Evolutionary conservation across 495 filamentous ascomycete genomes (phyloP).

Genomic region (Annulohypoxylon bovei): DNA sequence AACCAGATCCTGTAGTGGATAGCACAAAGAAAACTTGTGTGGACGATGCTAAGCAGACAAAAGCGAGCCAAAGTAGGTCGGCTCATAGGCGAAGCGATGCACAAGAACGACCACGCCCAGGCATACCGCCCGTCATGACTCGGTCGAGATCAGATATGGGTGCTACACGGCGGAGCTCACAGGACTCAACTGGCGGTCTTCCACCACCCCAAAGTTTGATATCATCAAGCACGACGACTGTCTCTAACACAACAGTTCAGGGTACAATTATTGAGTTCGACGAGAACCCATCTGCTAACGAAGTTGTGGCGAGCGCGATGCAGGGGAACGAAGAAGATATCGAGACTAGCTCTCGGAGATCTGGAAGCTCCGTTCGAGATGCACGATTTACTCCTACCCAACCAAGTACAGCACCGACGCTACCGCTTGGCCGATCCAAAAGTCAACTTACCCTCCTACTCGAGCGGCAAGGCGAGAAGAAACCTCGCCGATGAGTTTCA

Average conservation of each 20-base stretch:
- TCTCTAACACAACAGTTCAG: conserved; percentile 48
- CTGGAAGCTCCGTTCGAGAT: conserved; percentile 44
- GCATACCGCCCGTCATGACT: conserved; percentile 40
- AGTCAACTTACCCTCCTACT: conserved; percentile 62
- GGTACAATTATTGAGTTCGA: conserved; percentile 50
- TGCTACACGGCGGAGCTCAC: conserved; percentile 28
- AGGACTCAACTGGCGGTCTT: conserved; percentile 36
- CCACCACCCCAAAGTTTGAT: conserved; percentile 40
- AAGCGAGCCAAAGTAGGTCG: conserved; percentile 20
- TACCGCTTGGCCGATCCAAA: conserved; percentile 58
- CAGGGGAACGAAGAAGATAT: conserved; percentile 40
- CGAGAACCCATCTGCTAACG: conserved; percentile 41
- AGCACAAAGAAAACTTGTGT: neutral
- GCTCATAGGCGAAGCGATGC: conserved; percentile 36
- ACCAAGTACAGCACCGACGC: conserved; percentile 45
- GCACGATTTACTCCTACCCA: conserved; percentile 52
- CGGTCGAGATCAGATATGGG: conserved; percentile 47
- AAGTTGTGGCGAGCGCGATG: conserved; percentile 28
- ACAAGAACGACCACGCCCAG: conserved; percentile 30
- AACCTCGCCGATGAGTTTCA: conserved; percentile 34
- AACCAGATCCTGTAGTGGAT: conserved; percentile 20
- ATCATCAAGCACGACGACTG: conserved; percentile 47
- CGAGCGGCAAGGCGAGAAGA: conserved; percentile 50
- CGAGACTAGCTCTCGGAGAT: conserved; percentile 38
- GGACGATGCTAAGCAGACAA: conserved; percentile 9